phyloP scores from a whole-genome alignment of 2,329 filamentous ascomycete genomes.

The Chrysoporthe austroafricana region DNA sequence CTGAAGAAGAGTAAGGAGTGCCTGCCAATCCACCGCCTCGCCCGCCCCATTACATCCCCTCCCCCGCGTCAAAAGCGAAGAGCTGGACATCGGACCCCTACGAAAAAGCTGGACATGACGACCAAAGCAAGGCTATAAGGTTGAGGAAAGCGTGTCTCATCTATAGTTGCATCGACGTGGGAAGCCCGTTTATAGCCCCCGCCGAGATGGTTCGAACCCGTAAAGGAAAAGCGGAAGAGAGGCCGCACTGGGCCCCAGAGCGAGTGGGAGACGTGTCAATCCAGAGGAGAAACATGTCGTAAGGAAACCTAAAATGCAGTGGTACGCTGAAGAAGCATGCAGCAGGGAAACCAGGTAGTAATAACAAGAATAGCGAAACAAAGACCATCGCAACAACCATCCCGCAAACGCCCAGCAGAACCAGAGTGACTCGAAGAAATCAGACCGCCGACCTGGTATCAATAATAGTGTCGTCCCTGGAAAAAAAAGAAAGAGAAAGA shows the following conservation, averaged over 20 bases:
- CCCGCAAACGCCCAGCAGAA: constrained; percentile 19
- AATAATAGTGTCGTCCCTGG: constrained; percentile 15
- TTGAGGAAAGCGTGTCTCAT: neutral
- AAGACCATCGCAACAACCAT: neutral
- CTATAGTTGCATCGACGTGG: constrained; percentile 3
- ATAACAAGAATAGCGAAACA: neutral
- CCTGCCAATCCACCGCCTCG: constrained; percentile 4
- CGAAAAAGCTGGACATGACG: neutral
- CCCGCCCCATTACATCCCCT: neutral
- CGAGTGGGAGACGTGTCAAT: constrained; percentile 11
- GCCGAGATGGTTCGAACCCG: neutral
- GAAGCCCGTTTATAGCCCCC: neutral
- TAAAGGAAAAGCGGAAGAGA: neutral
- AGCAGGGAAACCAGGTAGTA: neutral
- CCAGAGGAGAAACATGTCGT: neutral
- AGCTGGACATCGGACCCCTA: neutral
- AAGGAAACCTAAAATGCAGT: constrained; percentile 6
- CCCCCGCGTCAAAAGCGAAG: neutral
- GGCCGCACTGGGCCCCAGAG: neutral
- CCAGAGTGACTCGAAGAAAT: constrained; percentile 5
- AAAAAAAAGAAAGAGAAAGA: constrained; percentile 13
- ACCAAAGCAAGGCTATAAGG: neutral
- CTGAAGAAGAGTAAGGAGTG: constrained; percentile 12
- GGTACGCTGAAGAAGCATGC: neutral
- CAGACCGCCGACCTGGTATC: constrained; percentile 29